Evolutionary conservation across 345 rosid genomes (phyloP).

Genomic region (Lumnitzera racemosa): DNA sequence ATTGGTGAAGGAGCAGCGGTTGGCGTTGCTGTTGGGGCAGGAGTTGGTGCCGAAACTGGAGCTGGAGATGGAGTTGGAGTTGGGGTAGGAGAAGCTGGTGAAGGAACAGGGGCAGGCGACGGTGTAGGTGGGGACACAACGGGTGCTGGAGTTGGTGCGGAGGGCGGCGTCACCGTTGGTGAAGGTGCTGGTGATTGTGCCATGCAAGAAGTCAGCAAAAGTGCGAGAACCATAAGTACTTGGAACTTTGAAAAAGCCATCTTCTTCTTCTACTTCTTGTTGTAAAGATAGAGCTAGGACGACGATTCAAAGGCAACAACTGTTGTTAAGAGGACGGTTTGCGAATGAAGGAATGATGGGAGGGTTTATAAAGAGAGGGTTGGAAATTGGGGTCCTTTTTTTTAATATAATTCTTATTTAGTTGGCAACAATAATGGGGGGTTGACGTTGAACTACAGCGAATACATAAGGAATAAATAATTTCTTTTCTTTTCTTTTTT

Average conservation of each 20-base stretch:
- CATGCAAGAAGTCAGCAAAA: slow-evolving; percentile 57
- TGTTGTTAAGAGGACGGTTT: no score
- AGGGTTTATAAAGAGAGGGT: no score
- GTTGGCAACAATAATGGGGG: no score
- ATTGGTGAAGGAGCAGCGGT: slow-evolving; percentile 19
- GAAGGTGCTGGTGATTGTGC: slow-evolving; percentile 65
- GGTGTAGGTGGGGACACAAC: slow-evolving; percentile 18
- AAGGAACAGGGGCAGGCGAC: slow-evolving; percentile 37
- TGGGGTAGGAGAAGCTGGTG: slow-evolving; percentile 24
- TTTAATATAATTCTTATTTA: no score
- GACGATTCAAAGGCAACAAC: no score
- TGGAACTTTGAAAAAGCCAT: slow-evolving; percentile 47
- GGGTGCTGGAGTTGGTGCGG: slow-evolving; percentile 18
- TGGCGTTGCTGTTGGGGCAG: slow-evolving; percentile 12
- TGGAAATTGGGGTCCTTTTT: no score
- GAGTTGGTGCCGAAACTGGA: slow-evolving; percentile 10
- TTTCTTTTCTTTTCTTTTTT: no score
- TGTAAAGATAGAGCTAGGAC: no score
- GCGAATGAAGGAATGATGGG: no score
- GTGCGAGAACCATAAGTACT: slow-evolving; percentile 47
- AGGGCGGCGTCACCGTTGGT: slow-evolving; percentile 22
- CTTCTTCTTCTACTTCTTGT: slow-evolving; percentile 6
- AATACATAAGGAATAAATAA: no score
- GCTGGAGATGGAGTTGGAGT: slow-evolving; percentile 17
- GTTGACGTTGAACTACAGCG: no score